Conservation (phyloP, 495 filamentous ascomycete species). For the Aspergillus bridgeri region DNA sequence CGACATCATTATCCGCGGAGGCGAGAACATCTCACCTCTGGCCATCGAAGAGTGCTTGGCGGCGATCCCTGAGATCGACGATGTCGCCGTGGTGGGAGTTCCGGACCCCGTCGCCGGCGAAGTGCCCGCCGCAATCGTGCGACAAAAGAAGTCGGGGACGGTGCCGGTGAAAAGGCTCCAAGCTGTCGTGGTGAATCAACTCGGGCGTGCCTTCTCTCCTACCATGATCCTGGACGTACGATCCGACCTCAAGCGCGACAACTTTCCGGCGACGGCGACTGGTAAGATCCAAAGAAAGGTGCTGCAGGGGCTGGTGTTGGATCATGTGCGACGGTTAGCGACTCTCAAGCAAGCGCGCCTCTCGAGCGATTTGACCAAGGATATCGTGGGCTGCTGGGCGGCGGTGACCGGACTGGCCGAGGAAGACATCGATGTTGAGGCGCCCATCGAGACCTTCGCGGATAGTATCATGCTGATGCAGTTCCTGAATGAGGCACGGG, state of each 20-base stretch:
- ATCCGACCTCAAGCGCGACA: constrained; percentile 24
- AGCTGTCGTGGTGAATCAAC: constrained; percentile 17
- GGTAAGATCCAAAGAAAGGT: constrained; percentile 37
- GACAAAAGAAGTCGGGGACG: constrained; percentile 5
- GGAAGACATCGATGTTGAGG: constrained; percentile 8
- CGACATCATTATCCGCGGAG: constrained; percentile 66
- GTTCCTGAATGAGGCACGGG: constrained; percentile 4
- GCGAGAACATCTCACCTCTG: constrained; percentile 23
- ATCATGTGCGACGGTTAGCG: constrained; percentile 13
- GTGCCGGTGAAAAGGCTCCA: constrained; percentile 17
- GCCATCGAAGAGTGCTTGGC: constrained; percentile 17
- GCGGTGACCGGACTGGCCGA: constrained; percentile 5
- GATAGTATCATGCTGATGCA: constrained; percentile 21
- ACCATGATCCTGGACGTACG: constrained; percentile 26
- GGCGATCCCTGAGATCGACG: constrained; percentile 1
- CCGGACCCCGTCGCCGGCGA: constrained; percentile 14
- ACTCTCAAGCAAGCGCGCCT: not conserved
- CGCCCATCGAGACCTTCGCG: constrained; percentile 10
- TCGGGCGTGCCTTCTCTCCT: constrained; percentile 31
- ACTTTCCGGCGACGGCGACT: constrained; percentile 32
- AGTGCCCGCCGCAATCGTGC: constrained; percentile 17
- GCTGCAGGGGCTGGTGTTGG: constrained; percentile 15
- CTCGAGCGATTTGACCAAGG: constrained; percentile 1
- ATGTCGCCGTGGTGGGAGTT: constrained; percentile 8
- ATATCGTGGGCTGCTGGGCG: constrained; percentile 6